Evolutionary conservation across 2,329 filamentous ascomycete genomes (phyloP).

Genomic region (Stenocarpella maydis): DNA sequence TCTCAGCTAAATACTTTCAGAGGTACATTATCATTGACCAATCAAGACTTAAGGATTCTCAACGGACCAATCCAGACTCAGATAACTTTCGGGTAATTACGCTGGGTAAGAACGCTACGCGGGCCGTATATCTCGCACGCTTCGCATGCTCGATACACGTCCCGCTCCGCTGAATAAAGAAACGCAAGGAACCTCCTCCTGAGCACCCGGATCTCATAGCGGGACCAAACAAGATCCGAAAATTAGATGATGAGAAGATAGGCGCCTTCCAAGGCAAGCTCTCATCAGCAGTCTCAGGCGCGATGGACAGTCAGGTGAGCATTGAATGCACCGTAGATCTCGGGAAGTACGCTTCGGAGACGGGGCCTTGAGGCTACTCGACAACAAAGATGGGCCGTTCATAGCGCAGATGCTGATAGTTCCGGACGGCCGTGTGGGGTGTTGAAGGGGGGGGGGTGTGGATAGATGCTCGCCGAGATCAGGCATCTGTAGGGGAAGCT

Average conservation of each 20-base stretch:
- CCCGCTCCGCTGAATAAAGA: too few species aligned
- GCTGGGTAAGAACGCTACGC: too few species aligned
- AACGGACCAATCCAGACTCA: too few species aligned
- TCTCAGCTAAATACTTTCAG: too few species aligned
- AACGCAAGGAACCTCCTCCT: background rate
- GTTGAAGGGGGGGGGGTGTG: too few species aligned
- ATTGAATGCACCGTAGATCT: background rate
- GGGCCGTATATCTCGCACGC: too few species aligned
- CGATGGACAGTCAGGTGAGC: background rate
- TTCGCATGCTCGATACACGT: too few species aligned
- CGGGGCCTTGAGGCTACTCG: background rate
- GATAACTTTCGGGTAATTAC: too few species aligned
- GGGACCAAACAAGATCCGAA: background rate
- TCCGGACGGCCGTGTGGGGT: background rate
- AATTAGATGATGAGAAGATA: background rate
- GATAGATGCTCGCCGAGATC: background rate
- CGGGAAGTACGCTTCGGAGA: background rate
- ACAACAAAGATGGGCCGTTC: background rate
- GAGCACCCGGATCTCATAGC: background rate
- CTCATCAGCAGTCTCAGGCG: background rate
- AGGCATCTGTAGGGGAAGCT: background rate
- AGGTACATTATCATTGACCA: too few species aligned
- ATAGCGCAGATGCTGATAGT: background rate
- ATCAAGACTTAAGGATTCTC: too few species aligned
- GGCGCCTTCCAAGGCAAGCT: background rate